Evolutionary conservation across 768 basidiomycete species (phyloP).

Genomic region (Tricholoma matsutake): DNA sequence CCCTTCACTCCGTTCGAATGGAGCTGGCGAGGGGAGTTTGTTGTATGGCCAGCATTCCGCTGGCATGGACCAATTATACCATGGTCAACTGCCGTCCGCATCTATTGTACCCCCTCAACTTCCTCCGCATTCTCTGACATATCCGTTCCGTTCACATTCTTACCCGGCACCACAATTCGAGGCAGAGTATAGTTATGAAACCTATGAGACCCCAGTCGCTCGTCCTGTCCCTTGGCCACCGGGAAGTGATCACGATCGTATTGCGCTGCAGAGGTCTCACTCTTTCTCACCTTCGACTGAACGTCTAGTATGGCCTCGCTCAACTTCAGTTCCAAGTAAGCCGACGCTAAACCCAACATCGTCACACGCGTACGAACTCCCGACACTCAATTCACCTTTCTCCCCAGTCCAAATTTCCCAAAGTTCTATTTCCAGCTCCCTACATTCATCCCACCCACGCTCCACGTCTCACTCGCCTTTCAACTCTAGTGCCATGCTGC

Average conservation of each 20-base stretch:
- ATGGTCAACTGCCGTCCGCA: not conserved
- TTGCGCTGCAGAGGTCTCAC: not conserved
- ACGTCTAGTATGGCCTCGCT: slow-evolving; percentile 9
- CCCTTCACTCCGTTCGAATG: slow-evolving; percentile 17
- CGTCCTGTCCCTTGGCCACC: not conserved
- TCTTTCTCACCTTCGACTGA: slow-evolving; percentile 1
- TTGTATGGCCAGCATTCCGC: not conserved
- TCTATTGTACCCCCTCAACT: slow-evolving; percentile 1
- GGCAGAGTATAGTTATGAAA: not conserved
- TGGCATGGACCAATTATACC: not conserved
- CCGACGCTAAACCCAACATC: slow-evolving; percentile 17
- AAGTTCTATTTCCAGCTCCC: slow-evolving; percentile 28
- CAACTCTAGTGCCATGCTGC: slow-evolving; percentile 26
- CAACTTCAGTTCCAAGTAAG: slow-evolving; percentile 10
- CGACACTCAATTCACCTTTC: slow-evolving; percentile 57
- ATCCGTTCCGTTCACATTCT: slow-evolving; percentile 1
- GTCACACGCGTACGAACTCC: slow-evolving; percentile 35
- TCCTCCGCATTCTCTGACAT: not conserved
- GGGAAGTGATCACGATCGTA: not conserved
- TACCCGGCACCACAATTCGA: not conserved
- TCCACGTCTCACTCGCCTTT: slow-evolving; percentile 24
- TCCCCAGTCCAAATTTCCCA: slow-evolving; percentile 41
- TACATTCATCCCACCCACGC: slow-evolving; percentile 21
- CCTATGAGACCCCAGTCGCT: not conserved
- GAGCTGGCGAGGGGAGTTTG: slow-evolving; percentile 4